These are phyloP conservation scores for Pouteria glomerata DNA, from an alignment of 148 eudicot species.

Conservation along the genomic window DNA sequence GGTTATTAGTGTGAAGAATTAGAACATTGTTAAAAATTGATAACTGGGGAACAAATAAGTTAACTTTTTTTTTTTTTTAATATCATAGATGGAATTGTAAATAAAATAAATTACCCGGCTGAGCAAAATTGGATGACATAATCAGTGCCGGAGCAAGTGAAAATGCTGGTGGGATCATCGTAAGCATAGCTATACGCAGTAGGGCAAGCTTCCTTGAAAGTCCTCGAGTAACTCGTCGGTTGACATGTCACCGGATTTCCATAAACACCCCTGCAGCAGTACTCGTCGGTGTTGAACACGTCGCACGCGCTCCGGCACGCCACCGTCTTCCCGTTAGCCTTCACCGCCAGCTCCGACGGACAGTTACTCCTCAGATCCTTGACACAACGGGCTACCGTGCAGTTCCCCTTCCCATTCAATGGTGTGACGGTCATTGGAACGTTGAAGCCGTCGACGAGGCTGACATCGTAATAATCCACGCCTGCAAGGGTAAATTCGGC, in stretches of 20 bases:
- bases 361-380: slow-evolving; percentile 48
- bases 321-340: slow-evolving; percentile 37
- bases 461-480: slow-evolving; percentile 73
- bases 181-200: slow-evolving; percentile 79
- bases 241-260: slow-evolving; percentile 52
- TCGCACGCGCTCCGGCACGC: slow-evolving; percentile 88
- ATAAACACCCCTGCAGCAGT: slow-evolving; percentile 63
- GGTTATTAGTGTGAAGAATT: too few species aligned
- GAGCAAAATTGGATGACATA: slow-evolving; percentile 69
- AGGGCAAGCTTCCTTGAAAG: slow-evolving; percentile 74
- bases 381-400: slow-evolving; percentile 63
- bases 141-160: slow-evolving; percentile 59
- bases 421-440: slow-evolving; percentile 59
- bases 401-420: slow-evolving; percentile 52
- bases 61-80: too few species aligned
- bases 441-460: slow-evolving; percentile 91
- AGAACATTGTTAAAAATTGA: too few species aligned
- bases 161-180: slow-evolving; percentile 78
- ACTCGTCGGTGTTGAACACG: slow-evolving; percentile 71
- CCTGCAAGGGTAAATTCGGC: slow-evolving; percentile 74
- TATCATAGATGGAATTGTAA: too few species aligned
- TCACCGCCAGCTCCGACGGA: slow-evolving; percentile 59
- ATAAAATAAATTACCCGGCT: too few species aligned
- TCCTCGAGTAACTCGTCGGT: slow-evolving; percentile 63
- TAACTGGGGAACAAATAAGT: too few species aligned